Percentiles rank a stretch among this genome's conserved stretches.
phyloP scores from a whole-genome alignment of 306 rosid genomes.

The Cucumis sativus region Cucumber_9930_V3 NC_026655.2:30558001-30558500 shows the following conservation, averaged over 20 bases:
- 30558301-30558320: too few species aligned
- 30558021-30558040: not conserved
- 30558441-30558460: too few species aligned
- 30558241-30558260: too few species aligned
- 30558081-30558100: not conserved
- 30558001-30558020: not conserved
- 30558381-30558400: too few species aligned
- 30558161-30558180: not conserved
- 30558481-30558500: not conserved
- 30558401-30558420: too few species aligned
- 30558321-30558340: too few species aligned
- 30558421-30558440: too few species aligned
- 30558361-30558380: too few species aligned
- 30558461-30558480: not conserved
- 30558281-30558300: too few species aligned
- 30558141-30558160: constrained; percentile 32
- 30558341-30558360: too few species aligned
- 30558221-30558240: too few species aligned
- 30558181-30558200: not conserved
- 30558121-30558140: not conserved
- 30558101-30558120: not conserved
- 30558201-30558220: not conserved
- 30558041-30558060: not conserved
- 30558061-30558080: not conserved
- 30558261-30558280: too few species aligned